These are phyloP conservation scores for Teratosphaeria zuluensis DNA, from an alignment of 2,329 filamentous ascomycete genomes.

Conservation along the genomic window DNA sequence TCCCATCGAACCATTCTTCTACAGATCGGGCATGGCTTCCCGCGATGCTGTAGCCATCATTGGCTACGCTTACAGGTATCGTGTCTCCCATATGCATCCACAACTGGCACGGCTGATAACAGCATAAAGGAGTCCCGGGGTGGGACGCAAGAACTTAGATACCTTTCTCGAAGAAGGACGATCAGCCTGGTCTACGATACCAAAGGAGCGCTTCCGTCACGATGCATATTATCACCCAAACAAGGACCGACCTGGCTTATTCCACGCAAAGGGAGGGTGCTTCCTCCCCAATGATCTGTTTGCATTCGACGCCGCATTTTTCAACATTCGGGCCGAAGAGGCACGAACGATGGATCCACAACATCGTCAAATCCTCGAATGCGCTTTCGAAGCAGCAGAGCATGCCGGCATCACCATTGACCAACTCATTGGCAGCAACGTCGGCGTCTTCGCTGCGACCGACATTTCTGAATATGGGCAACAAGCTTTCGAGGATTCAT, in stretches of 20 bases:
- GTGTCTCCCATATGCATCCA: too few species aligned
- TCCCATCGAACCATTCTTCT: too few species aligned
- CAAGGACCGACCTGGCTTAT: neutral
- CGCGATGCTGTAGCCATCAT: neutral
- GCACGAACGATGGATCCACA: slow-evolving; percentile 13
- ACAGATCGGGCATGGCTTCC: too few species aligned
- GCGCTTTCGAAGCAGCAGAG: neutral
- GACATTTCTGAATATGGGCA: neutral
- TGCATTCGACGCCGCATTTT: slow-evolving; percentile 13
- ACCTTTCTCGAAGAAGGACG: neutral
- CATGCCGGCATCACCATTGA: neutral
- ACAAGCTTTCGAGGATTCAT: neutral
- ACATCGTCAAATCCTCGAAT: slow-evolving; percentile 11
- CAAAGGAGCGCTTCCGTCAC: neutral
- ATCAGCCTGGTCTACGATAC: neutral
- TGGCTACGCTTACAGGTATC: neutral
- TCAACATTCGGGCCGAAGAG: slow-evolving; percentile 7
- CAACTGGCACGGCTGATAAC: too few species aligned
- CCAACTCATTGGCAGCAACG: neutral
- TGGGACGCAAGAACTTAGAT: neutral
- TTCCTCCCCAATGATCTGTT: neutral
- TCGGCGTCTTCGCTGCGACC: neutral
- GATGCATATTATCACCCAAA: neutral
- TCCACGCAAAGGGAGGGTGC: neutral
- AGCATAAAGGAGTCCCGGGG: neutral